These are phyloP conservation scores for Cucumis variabilis DNA, from an alignment of 331 rosid species.

Conservation along the genomic window DNA sequence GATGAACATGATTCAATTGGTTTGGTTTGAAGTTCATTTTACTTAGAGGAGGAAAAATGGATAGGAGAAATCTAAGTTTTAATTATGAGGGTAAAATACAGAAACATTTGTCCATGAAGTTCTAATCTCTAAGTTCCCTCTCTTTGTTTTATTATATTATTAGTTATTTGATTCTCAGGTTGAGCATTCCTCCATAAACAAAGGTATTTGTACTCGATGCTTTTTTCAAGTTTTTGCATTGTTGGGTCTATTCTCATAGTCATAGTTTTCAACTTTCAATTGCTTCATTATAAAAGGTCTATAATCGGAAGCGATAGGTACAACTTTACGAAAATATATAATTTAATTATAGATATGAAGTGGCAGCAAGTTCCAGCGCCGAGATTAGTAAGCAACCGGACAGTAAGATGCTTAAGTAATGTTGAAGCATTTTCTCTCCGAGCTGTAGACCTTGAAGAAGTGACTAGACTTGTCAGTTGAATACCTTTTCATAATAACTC, in stretches of 20 bases:
- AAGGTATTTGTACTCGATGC: too few species aligned
- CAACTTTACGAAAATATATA: neutral
- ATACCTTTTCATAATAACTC: neutral
- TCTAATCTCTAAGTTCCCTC: too few species aligned
- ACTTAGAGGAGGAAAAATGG: too few species aligned
- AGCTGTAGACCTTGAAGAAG: conserved; percentile 76
- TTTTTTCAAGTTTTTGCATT: conserved; percentile 15
- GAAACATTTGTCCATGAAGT: too few species aligned
- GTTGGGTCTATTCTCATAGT: neutral
- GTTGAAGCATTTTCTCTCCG: conserved; percentile 76
- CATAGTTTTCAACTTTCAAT: conserved; percentile 8
- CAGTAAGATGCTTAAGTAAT: conserved; percentile 61
- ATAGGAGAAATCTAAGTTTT: too few species aligned
- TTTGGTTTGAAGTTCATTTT: too few species aligned
- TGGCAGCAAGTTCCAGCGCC: conserved; percentile 59
- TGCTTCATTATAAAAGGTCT: conserved; percentile 11
- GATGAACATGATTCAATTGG: too few species aligned
- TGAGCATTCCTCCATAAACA: conserved; percentile 89
- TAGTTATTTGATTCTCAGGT: too few species aligned
- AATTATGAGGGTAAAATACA: too few species aligned
- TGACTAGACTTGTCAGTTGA: conserved; percentile 44
- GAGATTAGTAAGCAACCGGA: conserved; percentile 61
- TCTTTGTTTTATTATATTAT: too few species aligned
- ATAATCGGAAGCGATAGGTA: neutral
- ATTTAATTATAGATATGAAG: conserved; percentile 59